Conservation (phyloP, 768 basidiomycete species). For the Russula ochroleuca region DNA sequence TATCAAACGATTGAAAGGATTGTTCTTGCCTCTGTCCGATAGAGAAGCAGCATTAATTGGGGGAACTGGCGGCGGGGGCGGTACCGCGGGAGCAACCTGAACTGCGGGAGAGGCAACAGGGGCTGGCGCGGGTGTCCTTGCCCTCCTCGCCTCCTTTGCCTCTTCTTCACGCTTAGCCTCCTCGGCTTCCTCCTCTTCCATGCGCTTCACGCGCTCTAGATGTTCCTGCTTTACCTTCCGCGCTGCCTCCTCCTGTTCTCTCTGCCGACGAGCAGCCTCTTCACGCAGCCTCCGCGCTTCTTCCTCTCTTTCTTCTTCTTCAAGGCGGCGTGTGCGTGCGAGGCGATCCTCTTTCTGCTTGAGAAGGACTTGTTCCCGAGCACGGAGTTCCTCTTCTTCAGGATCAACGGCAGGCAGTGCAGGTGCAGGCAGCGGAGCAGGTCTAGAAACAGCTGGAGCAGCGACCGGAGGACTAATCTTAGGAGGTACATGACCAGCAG, state of each 20-base stretch:
- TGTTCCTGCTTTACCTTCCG: conserved; percentile 21
- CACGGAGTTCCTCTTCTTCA: conserved; percentile 68
- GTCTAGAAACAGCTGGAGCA: conserved; percentile 36
- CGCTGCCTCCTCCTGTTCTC: conserved; percentile 31
- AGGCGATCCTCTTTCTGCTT: conserved; percentile 71
- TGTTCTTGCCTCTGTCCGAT: conserved; percentile 56
- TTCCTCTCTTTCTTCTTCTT: conserved; percentile 56
- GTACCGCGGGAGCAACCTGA: conserved; percentile 32
- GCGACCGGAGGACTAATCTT: conserved; percentile 27
- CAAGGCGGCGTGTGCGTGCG: conserved; percentile 64
- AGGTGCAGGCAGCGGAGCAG: conserved; percentile 36
- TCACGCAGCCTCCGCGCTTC: conserved; percentile 45
- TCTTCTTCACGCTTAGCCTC: conserved; percentile 24
- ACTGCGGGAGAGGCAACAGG: conserved; percentile 38
- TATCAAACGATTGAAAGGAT: conserved; percentile 74
- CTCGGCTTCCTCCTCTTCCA: conserved; percentile 23
- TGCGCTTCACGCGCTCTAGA: conserved; percentile 20
- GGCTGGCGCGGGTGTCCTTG: conserved; percentile 40
- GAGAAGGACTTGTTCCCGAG: conserved; percentile 64
- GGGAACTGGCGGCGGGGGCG: conserved; percentile 39
- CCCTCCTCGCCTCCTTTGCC: conserved; percentile 24
- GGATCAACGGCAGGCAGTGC: conserved; percentile 56
- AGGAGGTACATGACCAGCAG: conserved; percentile 36
- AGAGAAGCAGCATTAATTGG: conserved; percentile 35
- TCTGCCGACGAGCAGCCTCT: conserved; percentile 31